A percentile compares a stretch with the other conserved stretches of the same genome.
phyloP scores from a whole-genome alignment of 768 basidiomycete species.

The Rhodotorula babjevae region DNA sequence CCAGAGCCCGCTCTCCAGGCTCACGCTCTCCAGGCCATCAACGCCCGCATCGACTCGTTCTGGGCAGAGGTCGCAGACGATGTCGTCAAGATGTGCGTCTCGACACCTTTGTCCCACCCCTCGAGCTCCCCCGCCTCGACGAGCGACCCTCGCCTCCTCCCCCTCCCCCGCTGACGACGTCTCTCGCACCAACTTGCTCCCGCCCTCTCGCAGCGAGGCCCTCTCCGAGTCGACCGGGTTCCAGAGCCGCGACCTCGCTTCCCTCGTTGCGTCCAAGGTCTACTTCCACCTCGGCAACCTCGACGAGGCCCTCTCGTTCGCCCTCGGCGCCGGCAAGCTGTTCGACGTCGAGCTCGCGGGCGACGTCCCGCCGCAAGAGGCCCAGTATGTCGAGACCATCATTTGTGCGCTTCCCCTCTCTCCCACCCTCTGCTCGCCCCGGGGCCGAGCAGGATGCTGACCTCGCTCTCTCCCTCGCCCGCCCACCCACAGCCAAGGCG shows the following conservation, averaged over 20 bases:
- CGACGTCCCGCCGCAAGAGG: slow-evolving; percentile 47
- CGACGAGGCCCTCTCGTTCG: slow-evolving; percentile 91
- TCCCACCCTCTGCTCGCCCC: too few relatives aligned
- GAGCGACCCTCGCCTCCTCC: neutral
- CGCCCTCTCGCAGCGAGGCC: slow-evolving; percentile 61
- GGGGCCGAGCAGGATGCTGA: neutral
- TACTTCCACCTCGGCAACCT: slow-evolving; percentile 95
- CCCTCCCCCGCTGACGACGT: slow-evolving; percentile 22
- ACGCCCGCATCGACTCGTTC: slow-evolving; percentile 80
- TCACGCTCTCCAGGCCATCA: slow-evolving; percentile 80
- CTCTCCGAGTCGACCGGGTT: slow-evolving; percentile 80
- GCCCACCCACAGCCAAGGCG: slow-evolving; percentile 67
- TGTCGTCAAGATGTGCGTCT: slow-evolving; percentile 74
- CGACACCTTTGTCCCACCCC: too few relatives aligned
- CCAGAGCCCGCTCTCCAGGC: slow-evolving; percentile 77
- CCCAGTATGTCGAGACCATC: slow-evolving; percentile 90
- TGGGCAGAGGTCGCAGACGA: slow-evolving; percentile 99
- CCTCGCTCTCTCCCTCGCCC: neutral
- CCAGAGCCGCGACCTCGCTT: slow-evolving; percentile 73
- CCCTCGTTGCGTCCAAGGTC: slow-evolving; percentile 91
- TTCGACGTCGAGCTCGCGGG: slow-evolving; percentile 57
- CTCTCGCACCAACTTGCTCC: slow-evolving; percentile 17
- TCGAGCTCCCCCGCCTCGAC: slow-evolving; percentile 8
- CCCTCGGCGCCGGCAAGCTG: slow-evolving; percentile 78
- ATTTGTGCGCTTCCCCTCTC: slow-evolving; percentile 57